A percentile compares a stretch with the other conserved stretches of the same genome.
phyloP scores from a whole-genome alignment of 495 filamentous ascomycete species.

The Friedmanniomyces simplex region DNA sequence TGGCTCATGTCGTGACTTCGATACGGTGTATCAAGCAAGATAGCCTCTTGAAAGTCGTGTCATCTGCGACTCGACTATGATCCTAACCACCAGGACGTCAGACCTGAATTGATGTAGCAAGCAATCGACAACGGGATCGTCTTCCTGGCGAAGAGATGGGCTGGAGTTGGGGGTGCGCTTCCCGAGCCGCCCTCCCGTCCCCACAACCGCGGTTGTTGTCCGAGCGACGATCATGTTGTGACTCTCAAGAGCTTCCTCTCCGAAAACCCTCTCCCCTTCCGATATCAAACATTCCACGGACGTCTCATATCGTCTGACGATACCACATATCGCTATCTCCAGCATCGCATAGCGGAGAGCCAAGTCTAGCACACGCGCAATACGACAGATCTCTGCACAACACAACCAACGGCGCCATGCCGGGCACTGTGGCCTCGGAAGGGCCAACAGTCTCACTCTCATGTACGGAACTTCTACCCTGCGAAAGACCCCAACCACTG shows the following conservation, averaged over 20 bases:
- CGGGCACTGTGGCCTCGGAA: conserved; percentile 46
- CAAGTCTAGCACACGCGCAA: neutral
- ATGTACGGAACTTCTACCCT: conserved; percentile 31
- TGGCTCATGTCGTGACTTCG: no score
- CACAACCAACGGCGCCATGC: conserved; percentile 40
- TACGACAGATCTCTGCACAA: neutral
- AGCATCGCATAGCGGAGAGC: conserved; percentile 6
- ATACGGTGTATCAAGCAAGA: no score
- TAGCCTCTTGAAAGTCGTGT: no score
- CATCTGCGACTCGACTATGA: no score
- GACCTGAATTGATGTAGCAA: no score
- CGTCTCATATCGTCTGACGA: neutral
- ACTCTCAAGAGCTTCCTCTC: neutral
- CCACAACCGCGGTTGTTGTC: no score
- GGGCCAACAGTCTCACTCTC: conserved; percentile 55
- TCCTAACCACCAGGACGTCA: no score
- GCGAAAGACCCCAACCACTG: neutral
- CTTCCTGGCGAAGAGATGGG: no score
- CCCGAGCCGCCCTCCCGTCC: no score
- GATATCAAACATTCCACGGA: neutral
- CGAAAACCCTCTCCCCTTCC: neutral
- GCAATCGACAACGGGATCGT: no score
- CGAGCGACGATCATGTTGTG: no score
- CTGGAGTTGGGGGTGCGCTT: no score
- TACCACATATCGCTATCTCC: conserved; percentile 19